These are phyloP conservation scores for Bipolaris bicolor DNA, from an alignment of 2,329 filamentous ascomycete genomes.

Conservation along the genomic window DNA sequence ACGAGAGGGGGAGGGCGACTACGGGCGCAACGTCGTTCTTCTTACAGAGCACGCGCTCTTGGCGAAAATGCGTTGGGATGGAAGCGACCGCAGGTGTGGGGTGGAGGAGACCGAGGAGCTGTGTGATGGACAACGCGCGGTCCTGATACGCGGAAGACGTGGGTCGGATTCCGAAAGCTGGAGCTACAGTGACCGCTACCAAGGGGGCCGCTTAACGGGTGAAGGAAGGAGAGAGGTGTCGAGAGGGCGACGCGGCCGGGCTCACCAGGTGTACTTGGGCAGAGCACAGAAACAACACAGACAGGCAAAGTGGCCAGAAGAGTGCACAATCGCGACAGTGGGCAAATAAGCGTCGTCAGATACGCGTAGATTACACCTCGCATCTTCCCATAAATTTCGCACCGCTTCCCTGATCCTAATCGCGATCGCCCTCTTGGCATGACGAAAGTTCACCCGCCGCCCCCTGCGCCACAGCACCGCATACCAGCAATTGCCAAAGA, in stretches of 20 bases:
- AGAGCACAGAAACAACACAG: not conserved
- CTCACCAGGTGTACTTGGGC: slow-evolving; percentile 1
- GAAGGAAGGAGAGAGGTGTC: slow-evolving; percentile 9
- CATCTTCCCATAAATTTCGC: slow-evolving; percentile 30
- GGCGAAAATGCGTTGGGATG: slow-evolving; percentile 1
- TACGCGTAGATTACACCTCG: slow-evolving; percentile 24
- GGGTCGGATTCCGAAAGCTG: slow-evolving; percentile 16
- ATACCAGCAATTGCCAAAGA: not conserved
- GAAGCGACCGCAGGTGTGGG: slow-evolving; percentile 2
- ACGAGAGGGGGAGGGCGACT: not conserved
- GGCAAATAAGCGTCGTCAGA: slow-evolving; percentile 20
- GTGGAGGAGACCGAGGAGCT: slow-evolving; percentile 4
- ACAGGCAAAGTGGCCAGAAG: not conserved
- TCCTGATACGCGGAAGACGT: slow-evolving; percentile 15
- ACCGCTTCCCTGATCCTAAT: slow-evolving; percentile 33
- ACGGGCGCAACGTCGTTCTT: not conserved
- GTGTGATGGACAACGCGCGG: slow-evolving; percentile 6
- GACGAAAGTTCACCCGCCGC: slow-evolving; percentile 27
- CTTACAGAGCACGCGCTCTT: not conserved
- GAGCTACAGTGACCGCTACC: slow-evolving; percentile 6
- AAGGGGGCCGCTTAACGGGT: slow-evolving; percentile 12
- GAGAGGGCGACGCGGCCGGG: slow-evolving; percentile 5
- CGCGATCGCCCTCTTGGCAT: slow-evolving; percentile 33
- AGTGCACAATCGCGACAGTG: slow-evolving; percentile 1
- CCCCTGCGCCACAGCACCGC: slow-evolving; percentile 23